A percentile compares a stretch with the other conserved stretches of the same genome.
These are phyloP conservation scores for Metschnikowia santaceciliae DNA, from an alignment of 805 yeast species.

Conservation along the genomic window DNA sequence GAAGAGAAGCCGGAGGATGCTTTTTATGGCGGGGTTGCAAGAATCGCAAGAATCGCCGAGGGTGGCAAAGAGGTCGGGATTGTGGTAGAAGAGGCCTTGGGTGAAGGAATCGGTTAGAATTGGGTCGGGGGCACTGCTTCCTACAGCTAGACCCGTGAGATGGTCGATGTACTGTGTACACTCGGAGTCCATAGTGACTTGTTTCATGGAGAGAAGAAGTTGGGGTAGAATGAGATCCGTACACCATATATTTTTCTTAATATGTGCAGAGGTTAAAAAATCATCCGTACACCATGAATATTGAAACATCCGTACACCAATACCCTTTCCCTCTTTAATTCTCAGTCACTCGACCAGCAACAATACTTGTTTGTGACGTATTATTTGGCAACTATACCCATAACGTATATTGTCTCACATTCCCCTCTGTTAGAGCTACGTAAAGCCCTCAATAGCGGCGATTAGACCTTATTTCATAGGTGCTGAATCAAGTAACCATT, in stretches of 20 bases:
- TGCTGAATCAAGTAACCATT: no score
- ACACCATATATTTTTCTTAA: not conserved
- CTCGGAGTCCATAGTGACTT: slow-evolving; percentile 5
- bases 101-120: slow-evolving; percentile 5
- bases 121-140: slow-evolving; percentile 4
- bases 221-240: not conserved
- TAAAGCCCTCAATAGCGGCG: no score
- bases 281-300: not conserved
- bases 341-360: no score
- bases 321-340: no score
- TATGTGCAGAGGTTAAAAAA: not conserved
- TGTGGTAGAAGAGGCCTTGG: slow-evolving; percentile 5
- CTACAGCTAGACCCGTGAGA: slow-evolving; percentile 4
- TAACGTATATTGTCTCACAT: no score
- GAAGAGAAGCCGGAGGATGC: slow-evolving; percentile 10
- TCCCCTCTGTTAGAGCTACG: no score
- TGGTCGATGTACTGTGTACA: slow-evolving; percentile 5
- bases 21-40: slow-evolving; percentile 10
- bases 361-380: no score
- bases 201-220: no score
- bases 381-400: no score
- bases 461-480: no score
- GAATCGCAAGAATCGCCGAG: slow-evolving; percentile 3
- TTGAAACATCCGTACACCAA: not conserved
- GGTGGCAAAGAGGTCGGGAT: slow-evolving; percentile 4